phyloP scores from a whole-genome alignment of 176 grass and related monocot species.

The Bothriochloa decipiens region DNA sequence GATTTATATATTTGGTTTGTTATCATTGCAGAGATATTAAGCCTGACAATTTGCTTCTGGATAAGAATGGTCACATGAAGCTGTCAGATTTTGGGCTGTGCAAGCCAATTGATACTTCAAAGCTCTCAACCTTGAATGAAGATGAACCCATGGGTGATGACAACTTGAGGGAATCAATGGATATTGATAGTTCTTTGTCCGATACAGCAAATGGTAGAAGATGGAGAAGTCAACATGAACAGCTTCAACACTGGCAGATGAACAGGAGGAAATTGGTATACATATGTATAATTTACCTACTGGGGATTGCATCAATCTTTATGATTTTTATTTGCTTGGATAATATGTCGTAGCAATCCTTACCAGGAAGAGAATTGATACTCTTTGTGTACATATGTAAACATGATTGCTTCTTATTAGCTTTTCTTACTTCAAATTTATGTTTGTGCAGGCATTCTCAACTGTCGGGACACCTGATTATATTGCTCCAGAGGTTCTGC shows the following conservation, averaged over 20 bases:
- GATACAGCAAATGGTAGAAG: conserved; percentile 70
- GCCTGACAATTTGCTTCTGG: conserved; percentile 94
- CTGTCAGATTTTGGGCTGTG: conserved; percentile 97
- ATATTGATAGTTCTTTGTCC: conserved; percentile 71
- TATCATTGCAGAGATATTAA: conserved; percentile 89
- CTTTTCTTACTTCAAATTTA: conserved; percentile 46
- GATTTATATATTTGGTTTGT: conserved; percentile 40
- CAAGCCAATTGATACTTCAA: conserved; percentile 95
- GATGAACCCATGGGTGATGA: conserved; percentile 91
- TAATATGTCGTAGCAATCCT: not conserved
- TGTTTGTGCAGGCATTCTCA: conserved; percentile 80
- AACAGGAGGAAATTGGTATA: conserved; percentile 93
- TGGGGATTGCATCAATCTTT: not conserved
- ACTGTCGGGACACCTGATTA: conserved; percentile 98
- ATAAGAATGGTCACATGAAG: conserved; percentile 98
- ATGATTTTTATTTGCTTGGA: conserved; percentile 20
- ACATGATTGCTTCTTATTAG: not conserved
- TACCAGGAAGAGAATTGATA: not conserved
- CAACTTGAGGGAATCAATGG: conserved; percentile 90
- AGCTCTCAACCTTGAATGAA: conserved; percentile 91
- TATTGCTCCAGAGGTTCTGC: conserved; percentile 97
- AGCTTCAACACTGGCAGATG: conserved; percentile 96
- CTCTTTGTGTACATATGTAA: not conserved
- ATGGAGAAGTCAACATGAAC: conserved; percentile 92
- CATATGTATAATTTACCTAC: conserved; percentile 14